Percentiles rank a stretch among this genome's conserved stretches.
These are phyloP conservation scores for Lichtheimia hyalospora DNA, from an alignment of 371 early-diverging fungal genomes.

Conservation along the genomic window DNA sequence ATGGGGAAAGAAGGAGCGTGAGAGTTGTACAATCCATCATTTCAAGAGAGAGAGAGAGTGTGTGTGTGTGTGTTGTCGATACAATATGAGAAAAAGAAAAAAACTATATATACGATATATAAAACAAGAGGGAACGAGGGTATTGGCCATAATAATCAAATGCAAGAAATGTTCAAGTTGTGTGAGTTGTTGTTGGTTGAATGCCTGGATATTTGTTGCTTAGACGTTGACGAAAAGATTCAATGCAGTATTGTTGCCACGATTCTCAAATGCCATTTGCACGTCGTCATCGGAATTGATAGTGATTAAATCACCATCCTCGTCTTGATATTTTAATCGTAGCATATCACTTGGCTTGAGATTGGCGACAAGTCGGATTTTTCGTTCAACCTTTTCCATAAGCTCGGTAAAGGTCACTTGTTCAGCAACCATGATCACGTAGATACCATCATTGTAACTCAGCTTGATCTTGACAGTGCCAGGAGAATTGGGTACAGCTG, in stretches of 20 bases:
- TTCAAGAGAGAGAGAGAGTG: not conserved
- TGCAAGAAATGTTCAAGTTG: too few relatives aligned
- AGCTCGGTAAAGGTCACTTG: slow-evolving; percentile 77
- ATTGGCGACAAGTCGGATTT: slow-evolving; percentile 79
- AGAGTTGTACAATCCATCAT: slow-evolving; percentile 3
- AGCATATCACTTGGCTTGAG: slow-evolving; percentile 47
- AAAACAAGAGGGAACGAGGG: not conserved
- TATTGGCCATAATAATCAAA: not conserved
- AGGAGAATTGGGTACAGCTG: slow-evolving; percentile 6
- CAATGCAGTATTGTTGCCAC: slow-evolving; percentile 33
- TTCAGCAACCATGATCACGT: slow-evolving; percentile 78
- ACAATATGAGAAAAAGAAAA: not conserved
- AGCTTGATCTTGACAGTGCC: slow-evolving; percentile 75
- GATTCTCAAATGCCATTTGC: slow-evolving; percentile 85
- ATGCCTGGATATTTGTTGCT: not conserved
- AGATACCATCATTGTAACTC: slow-evolving; percentile 83
- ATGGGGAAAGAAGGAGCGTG: not conserved
- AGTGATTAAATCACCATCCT: slow-evolving; percentile 86
- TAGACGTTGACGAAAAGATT: slow-evolving; percentile 40
- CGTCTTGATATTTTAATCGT: slow-evolving; percentile 86
- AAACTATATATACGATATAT: not conserved
- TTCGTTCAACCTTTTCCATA: slow-evolving; percentile 78
- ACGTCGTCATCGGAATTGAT: slow-evolving; percentile 91
- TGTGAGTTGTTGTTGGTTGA: too few relatives aligned
- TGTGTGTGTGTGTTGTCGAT: not conserved